Base-by-base conservation (phyloP, 345 rosid genomes). In the Lumnitzera littorea region DNA sequence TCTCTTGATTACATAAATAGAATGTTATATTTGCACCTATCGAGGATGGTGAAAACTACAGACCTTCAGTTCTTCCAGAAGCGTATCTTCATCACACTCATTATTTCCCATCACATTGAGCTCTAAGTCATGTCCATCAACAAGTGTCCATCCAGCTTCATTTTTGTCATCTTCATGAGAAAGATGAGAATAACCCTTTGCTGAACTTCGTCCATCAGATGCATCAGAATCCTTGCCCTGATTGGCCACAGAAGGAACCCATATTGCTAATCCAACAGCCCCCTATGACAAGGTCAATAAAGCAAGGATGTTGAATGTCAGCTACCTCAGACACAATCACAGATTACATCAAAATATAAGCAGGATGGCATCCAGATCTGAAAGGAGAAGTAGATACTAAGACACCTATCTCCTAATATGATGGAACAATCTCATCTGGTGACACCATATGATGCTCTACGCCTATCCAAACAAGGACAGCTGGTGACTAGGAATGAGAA, bases 191-290 rank as follows among this genome's bases (percentile, higher is more conserved):
- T 88, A 88, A 53, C 89, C 96, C 71, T 89, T 83, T 16, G 67
- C 73, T 57, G 79, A 64, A 60, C 24, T 74, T 66, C 82, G 84
- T 20, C 67, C 55, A 56, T 81, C 91, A 62, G 95, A 74, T 60
- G 72, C 67, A 59, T 90, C 92, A 53, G 78, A 63, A 76, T 85
- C 97, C 85, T 82, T 94, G 65, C 71, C 70, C 62, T 84, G 96
- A 76, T 94, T 90, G 71, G 84, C 65, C 70, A 90, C 95, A 46
- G 99, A 94, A 31, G 99, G 97, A 61, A 94, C 99, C 99, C 99
- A 94, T 78, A 94, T 94, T 24, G 99, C 99, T 69, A 94, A 80
- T 65, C 99, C 99, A 69, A 94, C 97, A 52, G 99, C 97, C 64
- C 99, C 99, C 97, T 94, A 70, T 23, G 51, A 66, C 56, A 58